Conservation (phyloP, 768 basidiomycete species). For the Paxillus ammoniavirescens region DNA sequence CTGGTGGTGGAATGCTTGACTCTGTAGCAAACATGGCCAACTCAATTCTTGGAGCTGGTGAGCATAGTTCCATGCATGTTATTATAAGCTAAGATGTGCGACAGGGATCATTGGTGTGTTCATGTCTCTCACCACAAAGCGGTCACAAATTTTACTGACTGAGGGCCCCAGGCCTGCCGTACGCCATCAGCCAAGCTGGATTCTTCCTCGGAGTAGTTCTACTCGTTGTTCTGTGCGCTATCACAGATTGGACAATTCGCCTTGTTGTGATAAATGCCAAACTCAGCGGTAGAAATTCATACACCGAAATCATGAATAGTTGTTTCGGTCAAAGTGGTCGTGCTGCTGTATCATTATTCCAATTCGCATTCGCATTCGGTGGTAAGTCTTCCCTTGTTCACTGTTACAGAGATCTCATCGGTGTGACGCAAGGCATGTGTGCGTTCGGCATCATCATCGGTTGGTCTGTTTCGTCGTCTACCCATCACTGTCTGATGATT, state of each 20-base stretch:
- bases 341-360: constrained; percentile 93
- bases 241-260: constrained; percentile 98
- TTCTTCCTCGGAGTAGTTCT: constrained; percentile 87
- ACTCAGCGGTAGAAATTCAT: constrained; percentile 86
- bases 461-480: constrained; percentile 16
- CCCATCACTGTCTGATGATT: neutral
- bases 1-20: constrained; percentile 74
- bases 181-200: constrained; percentile 92
- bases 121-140: neutral
- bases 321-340: constrained; percentile 92
- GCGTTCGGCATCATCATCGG: constrained; percentile 96
- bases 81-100: constrained; percentile 15
- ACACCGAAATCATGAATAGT: constrained; percentile 92
- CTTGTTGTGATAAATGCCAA: constrained; percentile 96
- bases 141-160: constrained; percentile 1
- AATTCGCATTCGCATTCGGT: constrained; percentile 97
- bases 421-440: constrained; percentile 74
- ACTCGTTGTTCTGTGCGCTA: constrained; percentile 70
- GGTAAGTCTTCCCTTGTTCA: constrained; percentile 45
- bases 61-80: constrained; percentile 16
- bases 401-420: constrained; percentile 2
- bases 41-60: constrained; percentile 91
- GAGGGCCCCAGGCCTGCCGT: constrained; percentile 70
- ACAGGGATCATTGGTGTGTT: constrained; percentile 71
- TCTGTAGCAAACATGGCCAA: constrained; percentile 95